Evolutionary conservation across 1,139 yeast species (phyloP), one percentile per base, ranked within the genome.

Genomic region (Sugiyamaella neomexicana): DNA sequence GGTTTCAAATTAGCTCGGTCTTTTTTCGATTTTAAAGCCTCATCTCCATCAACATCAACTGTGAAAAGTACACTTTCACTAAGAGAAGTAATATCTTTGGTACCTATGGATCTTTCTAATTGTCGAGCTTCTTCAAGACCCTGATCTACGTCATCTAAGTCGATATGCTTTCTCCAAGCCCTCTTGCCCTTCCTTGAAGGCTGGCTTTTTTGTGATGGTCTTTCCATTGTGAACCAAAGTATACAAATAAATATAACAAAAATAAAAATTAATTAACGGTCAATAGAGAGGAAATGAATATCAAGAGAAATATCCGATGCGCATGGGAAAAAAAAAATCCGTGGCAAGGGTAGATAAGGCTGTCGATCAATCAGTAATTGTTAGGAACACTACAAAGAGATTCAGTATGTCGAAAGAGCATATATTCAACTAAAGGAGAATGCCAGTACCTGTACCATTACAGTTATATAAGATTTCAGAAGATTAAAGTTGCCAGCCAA

Each of bases 111-210:
- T 54, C 86, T 78, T 64, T 86, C 81, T 57, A 82, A 80, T 53
- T 87, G 95, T 55, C 89, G 77, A 52, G 79, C 77, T 46, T 80
- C 82, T 61, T 86, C 95, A 48, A 93, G 74, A 6, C 85, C 86
- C 43, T 74, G 72, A 67, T 87, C 90, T 51, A 93, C 75, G 58
- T 89, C 97, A 23, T 82, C 83, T 27, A 93, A 75, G 67, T 93
- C 96, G 57, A 93, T 88, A 70, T 93, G 89, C 72, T 93, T 93
- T 71, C 97, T 85, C 99, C 99, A 93, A 5, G 98, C 87, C 68
- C 80, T 85, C 77, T 88, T 91, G 52, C 97, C 96, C 75, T 93
- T 93, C 65, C 98, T 80, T 5, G 97, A 88, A 6, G 85, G 70
- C 71, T 89, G 97, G 55, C 59, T 62, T 60, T 63, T 66, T 51